Conservation (phyloP, 768 basidiomycete genomes). For the Phaffia australis region DNA sequence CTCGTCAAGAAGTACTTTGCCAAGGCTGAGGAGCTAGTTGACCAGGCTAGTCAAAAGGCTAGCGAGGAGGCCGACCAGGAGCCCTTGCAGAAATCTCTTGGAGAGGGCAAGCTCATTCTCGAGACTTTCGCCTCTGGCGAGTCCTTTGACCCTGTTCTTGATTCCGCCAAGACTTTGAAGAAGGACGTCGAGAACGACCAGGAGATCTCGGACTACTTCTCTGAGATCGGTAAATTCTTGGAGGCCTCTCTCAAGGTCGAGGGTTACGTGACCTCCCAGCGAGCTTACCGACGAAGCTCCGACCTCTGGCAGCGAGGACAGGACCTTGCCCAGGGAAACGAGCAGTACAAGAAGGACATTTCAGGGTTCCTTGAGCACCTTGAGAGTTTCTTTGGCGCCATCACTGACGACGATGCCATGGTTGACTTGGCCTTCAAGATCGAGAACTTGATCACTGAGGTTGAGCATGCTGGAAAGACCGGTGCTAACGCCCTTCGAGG, state of each 20-base stretch:
- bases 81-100: slow-evolving; percentile 38
- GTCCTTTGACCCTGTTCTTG: slow-evolving; percentile 36
- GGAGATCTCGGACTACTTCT: slow-evolving; percentile 37
- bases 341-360: slow-evolving; percentile 36
- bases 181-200: slow-evolving; percentile 39
- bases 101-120: slow-evolving; percentile 37
- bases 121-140: slow-evolving; percentile 38
- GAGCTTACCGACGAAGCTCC: slow-evolving; percentile 37
- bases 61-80: slow-evolving; percentile 35
- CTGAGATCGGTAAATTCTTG: slow-evolving; percentile 35
- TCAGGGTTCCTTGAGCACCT: slow-evolving; percentile 36
- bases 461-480: slow-evolving; percentile 36
- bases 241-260: slow-evolving; percentile 39
- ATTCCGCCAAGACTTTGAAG: slow-evolving; percentile 33
- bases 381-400: slow-evolving; percentile 34
- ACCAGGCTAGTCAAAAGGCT: slow-evolving; percentile 30
- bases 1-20: slow-evolving; percentile 40
- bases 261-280: slow-evolving; percentile 39
- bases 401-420: slow-evolving; percentile 37
- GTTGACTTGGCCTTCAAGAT: slow-evolving; percentile 36
- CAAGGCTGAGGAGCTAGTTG: slow-evolving; percentile 36
- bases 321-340: slow-evolving; percentile 36
- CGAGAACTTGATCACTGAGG: slow-evolving; percentile 37
- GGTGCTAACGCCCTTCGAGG: slow-evolving; percentile 32
- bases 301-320: slow-evolving; percentile 40